A percentile compares a stretch with the other conserved stretches of the same genome.
phyloP scores from a whole-genome alignment of 2,329 filamentous ascomycete genomes.

The Aspergillus brunneoviolaceus region DNA sequence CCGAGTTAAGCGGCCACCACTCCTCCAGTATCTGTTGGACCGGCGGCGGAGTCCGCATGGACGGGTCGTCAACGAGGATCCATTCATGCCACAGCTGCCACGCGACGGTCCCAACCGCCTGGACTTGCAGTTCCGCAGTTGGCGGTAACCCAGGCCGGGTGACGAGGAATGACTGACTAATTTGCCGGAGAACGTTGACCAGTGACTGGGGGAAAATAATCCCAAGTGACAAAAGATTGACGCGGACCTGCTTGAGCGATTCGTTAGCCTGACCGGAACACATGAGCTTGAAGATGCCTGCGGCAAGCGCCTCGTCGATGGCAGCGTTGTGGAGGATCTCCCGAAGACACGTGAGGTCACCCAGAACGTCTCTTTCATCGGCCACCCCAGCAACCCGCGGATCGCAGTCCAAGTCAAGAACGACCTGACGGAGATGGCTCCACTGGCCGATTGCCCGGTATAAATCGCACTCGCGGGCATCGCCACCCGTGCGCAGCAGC shows the following conservation, averaged over 20 bases:
- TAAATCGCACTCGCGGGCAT: neutral
- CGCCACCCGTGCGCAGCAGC: conserved; percentile 1
- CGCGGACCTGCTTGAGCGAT: neutral
- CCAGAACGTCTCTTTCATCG: neutral
- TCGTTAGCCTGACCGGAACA: neutral
- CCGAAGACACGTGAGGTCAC: neutral
- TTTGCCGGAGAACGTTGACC: neutral
- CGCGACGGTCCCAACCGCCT: neutral
- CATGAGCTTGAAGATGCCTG: conserved; percentile 3
- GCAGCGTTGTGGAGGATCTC: conserved; percentile 7
- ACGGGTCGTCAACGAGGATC: neutral
- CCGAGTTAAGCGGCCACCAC: neutral
- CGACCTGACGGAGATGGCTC: neutral
- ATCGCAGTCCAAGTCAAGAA: conserved; percentile 10
- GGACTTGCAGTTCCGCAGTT: neutral
- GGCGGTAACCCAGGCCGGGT: neutral
- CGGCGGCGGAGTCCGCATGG: neutral
- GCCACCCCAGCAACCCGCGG: neutral
- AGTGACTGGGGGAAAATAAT: neutral
- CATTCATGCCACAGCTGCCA: neutral
- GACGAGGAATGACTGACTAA: neutral
- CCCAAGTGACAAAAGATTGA: neutral
- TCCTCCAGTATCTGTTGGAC: neutral
- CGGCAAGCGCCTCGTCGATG: conserved; percentile 1
- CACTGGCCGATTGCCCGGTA: conserved; percentile 6